A percentile compares a stretch with the other conserved stretches of the same genome.
Evolutionary conservation across 139 green algal genomes (phyloP).

Genomic region (Eudorina sp.): DNA sequence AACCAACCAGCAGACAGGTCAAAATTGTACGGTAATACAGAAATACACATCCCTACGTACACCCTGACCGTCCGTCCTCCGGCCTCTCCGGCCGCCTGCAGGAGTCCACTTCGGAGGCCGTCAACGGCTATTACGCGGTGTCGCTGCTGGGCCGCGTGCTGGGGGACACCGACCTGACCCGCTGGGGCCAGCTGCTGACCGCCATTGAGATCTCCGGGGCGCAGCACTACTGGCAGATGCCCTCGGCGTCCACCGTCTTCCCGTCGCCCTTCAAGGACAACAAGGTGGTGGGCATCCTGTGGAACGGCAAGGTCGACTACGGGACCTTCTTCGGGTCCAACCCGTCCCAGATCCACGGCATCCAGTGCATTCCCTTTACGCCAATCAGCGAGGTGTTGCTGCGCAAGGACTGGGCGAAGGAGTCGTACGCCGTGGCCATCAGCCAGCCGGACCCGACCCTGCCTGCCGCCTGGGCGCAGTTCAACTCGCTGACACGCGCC

Average conservation of each 20-base stretch:
- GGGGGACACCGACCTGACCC: constrained; percentile 44
- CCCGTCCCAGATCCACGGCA: constrained; percentile 59
- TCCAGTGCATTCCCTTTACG: constrained; percentile 62
- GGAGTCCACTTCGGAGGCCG: constrained; percentile 66
- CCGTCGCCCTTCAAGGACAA: constrained; percentile 51
- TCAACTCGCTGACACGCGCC: background rate
- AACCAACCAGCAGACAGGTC: too few species aligned
- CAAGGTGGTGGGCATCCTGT: constrained; percentile 61
- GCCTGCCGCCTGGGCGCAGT: background rate
- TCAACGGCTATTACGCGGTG: constrained; percentile 66
- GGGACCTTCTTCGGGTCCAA: constrained; percentile 63
- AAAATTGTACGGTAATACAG: too few species aligned
- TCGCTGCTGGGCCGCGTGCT: constrained; percentile 52
- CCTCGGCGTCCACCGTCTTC: constrained; percentile 31
- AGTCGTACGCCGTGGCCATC: background rate
- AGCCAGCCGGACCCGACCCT: background rate
- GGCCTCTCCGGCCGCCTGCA: too few species aligned
- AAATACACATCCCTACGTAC: too few species aligned
- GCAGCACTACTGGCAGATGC: constrained; percentile 62
- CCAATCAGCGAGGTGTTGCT: constrained; percentile 22
- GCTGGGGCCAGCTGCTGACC: constrained; percentile 53
- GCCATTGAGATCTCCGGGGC: constrained; percentile 47
- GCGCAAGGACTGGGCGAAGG: background rate
- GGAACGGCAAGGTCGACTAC: constrained; percentile 64
- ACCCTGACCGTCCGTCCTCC: too few species aligned